Base-by-base conservation (phyloP, 345 rosid species). In the Hibiscus mutabilis region DNA sequence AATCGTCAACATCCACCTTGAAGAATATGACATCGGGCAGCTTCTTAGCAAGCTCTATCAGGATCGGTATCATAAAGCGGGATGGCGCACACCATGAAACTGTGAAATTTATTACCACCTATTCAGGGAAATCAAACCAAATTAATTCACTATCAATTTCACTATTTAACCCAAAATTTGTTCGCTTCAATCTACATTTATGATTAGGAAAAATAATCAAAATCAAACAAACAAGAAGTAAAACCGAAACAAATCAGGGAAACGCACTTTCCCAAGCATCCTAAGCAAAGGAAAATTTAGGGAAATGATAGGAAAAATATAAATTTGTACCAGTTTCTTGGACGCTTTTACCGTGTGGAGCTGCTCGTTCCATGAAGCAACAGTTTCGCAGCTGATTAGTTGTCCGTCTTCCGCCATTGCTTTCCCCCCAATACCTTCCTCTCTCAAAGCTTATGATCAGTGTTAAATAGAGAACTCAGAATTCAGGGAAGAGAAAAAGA, bases 81-180 rank as follows among this genome's bases (percentile, higher is more conserved):
- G 92, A 91, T 3, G 97, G 90, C 37, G 79, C 83, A 40, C 93
- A 91, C 96, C 97, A 91, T 29, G 92, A 77, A 58, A 92, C 93
- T 42, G 87, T 80, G 74, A 91, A 91, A 74, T 88, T 90, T 15
- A 85, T 81, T 74, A 91, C 92, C 55, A 84, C 74, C 96, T 92
- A 74, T 46, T 19, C 53, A 21, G 13, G 12, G 15, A 55, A 33
- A 63, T 14, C 40, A 16, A 31, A 31, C 29, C 65, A 29, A 2
- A 40, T n/a, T 15, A 2, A 40, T n/a, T 15, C 29, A 29, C 64
- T 15, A 16, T 60, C 63, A 60, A 60, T 60, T 27, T 29, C 64
- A 29, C 21, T 15, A 16, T 15, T 60, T 15, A 60, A 27, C 42
- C 40, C 64, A 60, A 29, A 0, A 0, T 60, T 18, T 31, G 40